Conservation (phyloP, 1,284 basidiomycete genomes). For the Melanopsichium pennsylvanicum region DNA sequence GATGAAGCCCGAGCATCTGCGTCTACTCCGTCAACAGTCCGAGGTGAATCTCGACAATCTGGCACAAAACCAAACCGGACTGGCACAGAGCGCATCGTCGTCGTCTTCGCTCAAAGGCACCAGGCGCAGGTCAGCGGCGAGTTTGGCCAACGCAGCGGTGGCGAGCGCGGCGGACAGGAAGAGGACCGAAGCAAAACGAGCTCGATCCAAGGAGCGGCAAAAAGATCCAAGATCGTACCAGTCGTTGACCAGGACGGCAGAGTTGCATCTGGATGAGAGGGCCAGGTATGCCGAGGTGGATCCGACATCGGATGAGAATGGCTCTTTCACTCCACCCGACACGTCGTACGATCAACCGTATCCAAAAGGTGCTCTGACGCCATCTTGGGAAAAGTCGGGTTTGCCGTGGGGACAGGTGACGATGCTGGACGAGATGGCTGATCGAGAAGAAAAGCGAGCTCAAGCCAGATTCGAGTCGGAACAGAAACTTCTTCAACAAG, state of each 20-base stretch:
- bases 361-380: conserved; percentile 22
- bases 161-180: conserved; percentile 20
- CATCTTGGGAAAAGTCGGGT: conserved; percentile 35
- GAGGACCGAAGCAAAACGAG: conserved; percentile 25
- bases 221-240: conserved; percentile 41
- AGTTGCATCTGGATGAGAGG: conserved; percentile 57
- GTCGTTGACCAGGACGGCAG: conserved; percentile 52
- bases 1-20: conserved; percentile 89
- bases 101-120: conserved; percentile 15
- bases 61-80: conserved; percentile 19
- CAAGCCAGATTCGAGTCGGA: conserved; percentile 36
- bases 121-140: conserved; percentile 27
- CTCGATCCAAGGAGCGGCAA: conserved; percentile 26
- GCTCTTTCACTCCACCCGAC: conserved; percentile 17
- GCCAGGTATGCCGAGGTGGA: conserved; percentile 58
- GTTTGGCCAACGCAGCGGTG: conserved; percentile 16
- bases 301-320: conserved; percentile 39
- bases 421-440: conserved; percentile 21
- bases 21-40: conserved; percentile 74
- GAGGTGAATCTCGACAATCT: conserved; percentile 57
- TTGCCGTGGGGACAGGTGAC: conserved; percentile 42
- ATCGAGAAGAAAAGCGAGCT: conserved; percentile 31
- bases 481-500: conserved; percentile 35
- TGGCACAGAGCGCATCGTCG: conserved; percentile 9
- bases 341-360: conserved; percentile 30